Evolutionary conservation across 2,329 filamentous ascomycete species (phyloP).

Genomic region (Endoconidiophora laricicola): DNA sequence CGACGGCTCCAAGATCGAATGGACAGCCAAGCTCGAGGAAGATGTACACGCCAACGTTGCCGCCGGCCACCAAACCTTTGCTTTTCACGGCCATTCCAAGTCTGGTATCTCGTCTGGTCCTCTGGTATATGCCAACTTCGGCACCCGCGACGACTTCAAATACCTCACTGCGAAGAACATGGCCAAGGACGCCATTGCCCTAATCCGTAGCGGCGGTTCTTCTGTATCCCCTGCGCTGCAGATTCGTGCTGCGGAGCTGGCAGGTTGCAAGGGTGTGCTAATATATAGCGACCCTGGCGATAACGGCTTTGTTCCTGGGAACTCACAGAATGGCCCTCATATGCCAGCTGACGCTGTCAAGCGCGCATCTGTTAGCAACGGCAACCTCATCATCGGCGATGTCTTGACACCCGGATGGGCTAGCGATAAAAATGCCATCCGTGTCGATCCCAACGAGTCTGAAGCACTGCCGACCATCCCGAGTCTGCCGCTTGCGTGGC

Average conservation of each 20-base stretch:
- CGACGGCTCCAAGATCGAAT: constrained; percentile 42
- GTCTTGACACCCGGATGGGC: constrained; percentile 82
- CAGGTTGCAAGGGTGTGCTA: constrained; percentile 72
- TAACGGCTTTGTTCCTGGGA: constrained; percentile 61
- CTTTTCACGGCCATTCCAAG: constrained; percentile 81
- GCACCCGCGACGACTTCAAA: constrained; percentile 69
- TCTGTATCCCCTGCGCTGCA: constrained; percentile 62
- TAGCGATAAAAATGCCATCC: constrained; percentile 46
- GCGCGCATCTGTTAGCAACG: constrained; percentile 63
- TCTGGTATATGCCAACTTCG: constrained; percentile 84
- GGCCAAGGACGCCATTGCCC: constrained; percentile 58
- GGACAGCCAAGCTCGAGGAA: constrained; percentile 77
- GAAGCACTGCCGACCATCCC: constrained; percentile 66
- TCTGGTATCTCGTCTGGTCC: constrained; percentile 73
- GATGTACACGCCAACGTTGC: constrained; percentile 40
- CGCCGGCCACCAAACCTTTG: constrained; percentile 50
- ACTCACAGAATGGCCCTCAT: constrained; percentile 61
- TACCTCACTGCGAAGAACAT: constrained; percentile 53
- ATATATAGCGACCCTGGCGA: constrained; percentile 85
- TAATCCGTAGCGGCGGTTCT: constrained; percentile 66
- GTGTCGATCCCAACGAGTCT: constrained; percentile 53
- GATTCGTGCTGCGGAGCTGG: constrained; percentile 74
- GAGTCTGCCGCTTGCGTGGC: constrained; percentile 77
- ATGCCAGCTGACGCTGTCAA: constrained; percentile 73
- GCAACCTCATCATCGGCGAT: constrained; percentile 74